phyloP scores from a whole-genome alignment of 108 stramenopile genomes.

The Skeletonema menzelii region DNA sequence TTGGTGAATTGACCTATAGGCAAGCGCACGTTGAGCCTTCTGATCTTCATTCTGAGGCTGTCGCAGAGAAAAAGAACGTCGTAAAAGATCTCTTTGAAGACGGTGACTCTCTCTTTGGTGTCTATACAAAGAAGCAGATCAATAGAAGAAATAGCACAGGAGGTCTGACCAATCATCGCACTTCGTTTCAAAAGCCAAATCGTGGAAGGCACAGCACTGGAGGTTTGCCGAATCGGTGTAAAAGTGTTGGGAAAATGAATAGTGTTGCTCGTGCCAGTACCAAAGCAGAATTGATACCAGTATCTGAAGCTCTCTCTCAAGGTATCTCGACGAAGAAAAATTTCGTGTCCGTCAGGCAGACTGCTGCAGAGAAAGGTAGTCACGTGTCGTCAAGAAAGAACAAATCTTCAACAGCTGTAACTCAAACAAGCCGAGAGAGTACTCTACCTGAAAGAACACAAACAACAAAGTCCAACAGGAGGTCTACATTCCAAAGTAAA shows the following conservation, averaged over 20 bases:
- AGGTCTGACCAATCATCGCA: background rate
- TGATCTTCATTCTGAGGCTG: background rate
- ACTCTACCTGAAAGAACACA: background rate
- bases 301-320: background rate
- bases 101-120: background rate
- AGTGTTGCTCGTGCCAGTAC: background rate
- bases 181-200: background rate
- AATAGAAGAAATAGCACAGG: background rate
- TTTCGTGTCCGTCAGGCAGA: too few relatives aligned
- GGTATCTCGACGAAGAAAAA: background rate
- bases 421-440: background rate
- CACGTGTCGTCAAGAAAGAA: background rate
- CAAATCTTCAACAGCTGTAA: background rate
- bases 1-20: too few relatives aligned
- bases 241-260: background rate
- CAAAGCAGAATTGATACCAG: background rate
- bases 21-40: too few relatives aligned
- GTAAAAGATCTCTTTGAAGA: background rate
- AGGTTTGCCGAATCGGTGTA: background rate
- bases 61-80: background rate
- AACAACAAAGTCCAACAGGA: background rate
- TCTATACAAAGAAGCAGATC: background rate
- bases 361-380: background rate
- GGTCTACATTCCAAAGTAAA: background rate
- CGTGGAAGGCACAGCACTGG: background rate